phyloP scores from a whole-genome alignment of 2,329 filamentous ascomycete species.

The Talaromyces sp. region DNA sequence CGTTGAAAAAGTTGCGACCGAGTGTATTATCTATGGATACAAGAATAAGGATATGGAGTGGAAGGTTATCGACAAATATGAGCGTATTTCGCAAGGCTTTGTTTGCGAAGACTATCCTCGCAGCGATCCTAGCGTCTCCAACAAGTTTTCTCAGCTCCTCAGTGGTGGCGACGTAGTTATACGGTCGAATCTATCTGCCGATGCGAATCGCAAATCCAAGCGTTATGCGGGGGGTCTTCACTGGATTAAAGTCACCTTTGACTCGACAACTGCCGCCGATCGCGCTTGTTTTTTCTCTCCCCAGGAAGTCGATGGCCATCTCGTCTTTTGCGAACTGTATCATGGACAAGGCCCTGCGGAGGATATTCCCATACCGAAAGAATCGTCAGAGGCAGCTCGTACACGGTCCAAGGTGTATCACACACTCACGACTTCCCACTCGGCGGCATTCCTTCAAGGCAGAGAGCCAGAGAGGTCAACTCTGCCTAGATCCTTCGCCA shows the following conservation, averaged over 20 bases:
- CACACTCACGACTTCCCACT: slow-evolving; percentile 31
- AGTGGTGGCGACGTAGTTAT: slow-evolving; percentile 68
- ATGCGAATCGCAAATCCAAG: slow-evolving; percentile 74
- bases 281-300: slow-evolving; percentile 65
- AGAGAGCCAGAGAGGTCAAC: slow-evolving; percentile 31
- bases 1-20: slow-evolving; percentile 56
- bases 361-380: slow-evolving; percentile 59
- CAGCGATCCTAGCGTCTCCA: slow-evolving; percentile 66
- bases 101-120: slow-evolving; percentile 94
- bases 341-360: slow-evolving; percentile 58
- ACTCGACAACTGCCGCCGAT: slow-evolving; percentile 66
- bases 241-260: slow-evolving; percentile 87
- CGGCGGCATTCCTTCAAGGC: slow-evolving; percentile 28
- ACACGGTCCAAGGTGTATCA: slow-evolving; percentile 25
- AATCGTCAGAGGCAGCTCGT: slow-evolving; percentile 21
- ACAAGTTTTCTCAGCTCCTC: slow-evolving; percentile 66
- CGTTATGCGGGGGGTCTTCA: slow-evolving; percentile 76
- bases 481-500: slow-evolving; percentile 35
- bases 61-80: slow-evolving; percentile 83
- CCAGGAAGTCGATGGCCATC: slow-evolving; percentile 64
- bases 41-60: slow-evolving; percentile 63
- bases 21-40: slow-evolving; percentile 84
- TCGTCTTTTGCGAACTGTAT: slow-evolving; percentile 68
- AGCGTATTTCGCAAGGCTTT: slow-evolving; percentile 69
- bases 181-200: slow-evolving; percentile 61